Conservation (phyloP, 1,284 basidiomycete genomes). For the Sanghuangporus sanghuang region DNA sequence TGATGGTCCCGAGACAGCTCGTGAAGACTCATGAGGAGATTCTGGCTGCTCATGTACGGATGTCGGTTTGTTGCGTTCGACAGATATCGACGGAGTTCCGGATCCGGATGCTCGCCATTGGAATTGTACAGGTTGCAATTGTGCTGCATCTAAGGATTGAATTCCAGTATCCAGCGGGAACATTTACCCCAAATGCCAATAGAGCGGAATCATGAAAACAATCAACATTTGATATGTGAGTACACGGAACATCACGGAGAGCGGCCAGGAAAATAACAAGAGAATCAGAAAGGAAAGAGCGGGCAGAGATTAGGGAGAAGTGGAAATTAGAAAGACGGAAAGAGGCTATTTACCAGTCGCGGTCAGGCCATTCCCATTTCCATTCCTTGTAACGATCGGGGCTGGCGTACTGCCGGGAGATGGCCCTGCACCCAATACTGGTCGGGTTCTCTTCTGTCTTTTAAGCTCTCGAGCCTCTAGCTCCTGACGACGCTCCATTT, state of each 20-base stretch:
- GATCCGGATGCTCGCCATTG: background rate
- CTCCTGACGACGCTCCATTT: constrained; percentile 31
- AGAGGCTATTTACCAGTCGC: constrained; percentile 16
- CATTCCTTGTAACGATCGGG: constrained; percentile 11
- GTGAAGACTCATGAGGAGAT: constrained; percentile 17
- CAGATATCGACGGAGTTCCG: background rate
- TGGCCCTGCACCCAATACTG: background rate
- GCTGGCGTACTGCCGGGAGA: constrained; percentile 9
- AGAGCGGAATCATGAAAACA: constrained; percentile 2
- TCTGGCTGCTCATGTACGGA: background rate
- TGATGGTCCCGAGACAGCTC: constrained; percentile 19
- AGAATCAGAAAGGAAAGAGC: background rate
- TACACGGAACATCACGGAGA: constrained; percentile 6
- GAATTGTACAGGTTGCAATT: background rate
- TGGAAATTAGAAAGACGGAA: constrained; percentile 1
- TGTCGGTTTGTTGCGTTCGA: background rate
- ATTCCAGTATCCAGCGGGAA: background rate
- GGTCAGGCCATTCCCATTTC: constrained; percentile 35
- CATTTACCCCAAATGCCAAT: background rate
- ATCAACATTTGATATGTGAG: constrained; percentile 10
- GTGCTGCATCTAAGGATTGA: constrained; percentile 4
- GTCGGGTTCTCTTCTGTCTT: constrained; percentile 25
- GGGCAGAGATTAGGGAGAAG: background rate
- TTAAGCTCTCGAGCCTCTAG: constrained; percentile 38
- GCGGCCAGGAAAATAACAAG: background rate